These are phyloP conservation scores for Serendipita vermifera DNA, from an alignment of 768 basidiomycete species.

Conservation along the genomic window DNA sequence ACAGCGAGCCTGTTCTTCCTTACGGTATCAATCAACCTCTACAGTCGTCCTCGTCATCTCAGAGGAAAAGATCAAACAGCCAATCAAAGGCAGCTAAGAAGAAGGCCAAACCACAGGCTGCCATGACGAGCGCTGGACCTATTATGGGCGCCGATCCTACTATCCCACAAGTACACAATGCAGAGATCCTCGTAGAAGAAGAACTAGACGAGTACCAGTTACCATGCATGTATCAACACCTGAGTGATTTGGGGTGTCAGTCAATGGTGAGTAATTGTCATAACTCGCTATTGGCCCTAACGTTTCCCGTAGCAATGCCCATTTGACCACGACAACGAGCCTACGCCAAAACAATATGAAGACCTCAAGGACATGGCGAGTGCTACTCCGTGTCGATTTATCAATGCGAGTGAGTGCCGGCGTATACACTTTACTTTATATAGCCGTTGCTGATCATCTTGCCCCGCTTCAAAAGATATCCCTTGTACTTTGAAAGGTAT, in stretches of 20 bases:
- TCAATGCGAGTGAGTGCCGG: not conserved
- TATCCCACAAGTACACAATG: not conserved
- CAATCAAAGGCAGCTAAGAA: not conserved
- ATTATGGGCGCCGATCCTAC: not conserved
- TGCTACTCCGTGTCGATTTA: not conserved
- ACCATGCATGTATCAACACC: not conserved
- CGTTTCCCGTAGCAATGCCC: not conserved
- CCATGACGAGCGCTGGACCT: not conserved
- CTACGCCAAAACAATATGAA: not conserved
- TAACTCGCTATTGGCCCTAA: not conserved
- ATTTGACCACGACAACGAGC: not conserved
- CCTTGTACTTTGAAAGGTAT: not conserved
- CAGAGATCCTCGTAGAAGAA: not conserved
- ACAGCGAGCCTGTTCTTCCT: not conserved
- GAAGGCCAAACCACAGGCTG: not conserved
- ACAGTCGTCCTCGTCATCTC: not conserved
- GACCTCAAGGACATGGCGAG: not conserved
- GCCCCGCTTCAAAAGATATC: not conserved
- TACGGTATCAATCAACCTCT: not conserved
- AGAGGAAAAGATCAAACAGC: slow-evolving; percentile 3
- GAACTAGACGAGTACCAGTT: not conserved
- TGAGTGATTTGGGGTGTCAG: not conserved
- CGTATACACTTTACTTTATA: not conserved
- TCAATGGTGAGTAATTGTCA: not conserved
- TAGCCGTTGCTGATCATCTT: not conserved